Evolutionary conservation across 2,329 filamentous ascomycete genomes (phyloP).

Genomic region (Penicillium sp.): DNA sequence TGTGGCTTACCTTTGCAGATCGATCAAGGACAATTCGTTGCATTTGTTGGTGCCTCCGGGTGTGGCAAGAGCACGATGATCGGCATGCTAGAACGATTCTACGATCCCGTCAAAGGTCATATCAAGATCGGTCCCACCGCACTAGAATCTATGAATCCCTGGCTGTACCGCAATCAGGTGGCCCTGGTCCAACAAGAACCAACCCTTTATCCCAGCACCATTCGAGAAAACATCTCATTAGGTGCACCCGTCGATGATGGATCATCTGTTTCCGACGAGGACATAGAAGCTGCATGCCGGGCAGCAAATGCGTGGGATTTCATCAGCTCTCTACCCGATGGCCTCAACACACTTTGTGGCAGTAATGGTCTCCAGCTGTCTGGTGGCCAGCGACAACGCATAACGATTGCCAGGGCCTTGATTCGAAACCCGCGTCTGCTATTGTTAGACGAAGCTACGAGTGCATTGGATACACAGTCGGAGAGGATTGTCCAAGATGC

Average conservation of each 20-base stretch:
- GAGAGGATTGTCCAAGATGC: conserved; percentile 85
- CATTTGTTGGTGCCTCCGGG: conserved; percentile 53
- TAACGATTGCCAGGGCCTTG: conserved; percentile 77
- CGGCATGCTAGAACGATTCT: conserved; percentile 50
- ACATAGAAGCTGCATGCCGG: conserved; percentile 42
- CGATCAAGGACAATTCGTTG: conserved; percentile 40
- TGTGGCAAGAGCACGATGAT: conserved; percentile 66
- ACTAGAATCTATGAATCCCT: conserved; percentile 12
- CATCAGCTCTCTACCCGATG: conserved; percentile 49
- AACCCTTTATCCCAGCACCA: conserved; percentile 41
- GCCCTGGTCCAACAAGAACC: conserved; percentile 43
- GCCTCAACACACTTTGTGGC: conserved; percentile 46
- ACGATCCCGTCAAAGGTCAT: conserved; percentile 37
- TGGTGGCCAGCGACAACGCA: conserved; percentile 88
- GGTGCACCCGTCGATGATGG: conserved; percentile 25
- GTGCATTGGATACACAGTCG: conserved; percentile 76
- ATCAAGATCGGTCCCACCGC: conserved; percentile 20
- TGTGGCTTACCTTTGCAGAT: conserved; percentile 16
- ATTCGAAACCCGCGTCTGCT: conserved; percentile 79
- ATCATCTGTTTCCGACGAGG: conserved; percentile 12
- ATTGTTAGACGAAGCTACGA: conserved; percentile 81
- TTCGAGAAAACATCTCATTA: conserved; percentile 45
- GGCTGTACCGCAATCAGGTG: conserved; percentile 30
- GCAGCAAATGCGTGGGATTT: conserved; percentile 52
- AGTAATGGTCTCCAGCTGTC: conserved; percentile 47